phyloP scores from a whole-genome alignment of 1,284 basidiomycete species.

The Puccinia hordei region DNA sequence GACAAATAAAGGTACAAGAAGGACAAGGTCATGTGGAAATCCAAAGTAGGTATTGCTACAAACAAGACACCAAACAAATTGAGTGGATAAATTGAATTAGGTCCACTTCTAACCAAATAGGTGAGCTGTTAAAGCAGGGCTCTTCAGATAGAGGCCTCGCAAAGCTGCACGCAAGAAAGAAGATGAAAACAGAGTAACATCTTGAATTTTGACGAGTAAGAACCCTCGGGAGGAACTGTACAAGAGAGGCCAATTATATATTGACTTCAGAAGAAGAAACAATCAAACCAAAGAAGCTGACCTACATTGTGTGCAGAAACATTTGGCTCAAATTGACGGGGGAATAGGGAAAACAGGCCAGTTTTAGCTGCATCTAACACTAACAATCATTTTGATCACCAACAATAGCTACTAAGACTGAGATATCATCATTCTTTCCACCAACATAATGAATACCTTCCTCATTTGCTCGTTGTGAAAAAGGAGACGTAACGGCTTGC shows the following conservation, averaged over 20 bases:
- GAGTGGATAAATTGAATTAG: background rate
- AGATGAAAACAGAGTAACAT: too few species aligned
- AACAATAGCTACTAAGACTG: conserved; percentile 61
- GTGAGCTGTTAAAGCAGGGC: too few species aligned
- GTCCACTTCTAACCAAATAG: background rate
- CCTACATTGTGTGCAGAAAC: too few species aligned
- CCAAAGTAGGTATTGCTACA: background rate
- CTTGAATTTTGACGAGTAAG: too few species aligned
- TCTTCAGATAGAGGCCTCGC: too few species aligned
- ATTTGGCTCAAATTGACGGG: too few species aligned
- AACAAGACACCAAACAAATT: background rate
- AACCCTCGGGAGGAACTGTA: too few species aligned
- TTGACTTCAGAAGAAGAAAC: too few species aligned
- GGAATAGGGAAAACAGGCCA: too few species aligned
- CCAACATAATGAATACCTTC: conserved; percentile 64
- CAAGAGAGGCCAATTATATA: too few species aligned
- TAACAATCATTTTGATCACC: conserved; percentile 54
- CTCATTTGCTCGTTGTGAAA: conserved; percentile 65
- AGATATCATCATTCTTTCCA: conserved; percentile 62
- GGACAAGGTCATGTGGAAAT: background rate
- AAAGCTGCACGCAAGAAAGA: too few species aligned
- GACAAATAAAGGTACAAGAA: background rate
- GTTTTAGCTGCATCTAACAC: background rate
- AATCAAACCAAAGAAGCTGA: too few species aligned
- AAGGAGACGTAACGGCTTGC: conserved; percentile 63